These are phyloP conservation scores for Carallia brachiata DNA, from an alignment of 345 rosid genomes.

Conservation along the genomic window DNA sequence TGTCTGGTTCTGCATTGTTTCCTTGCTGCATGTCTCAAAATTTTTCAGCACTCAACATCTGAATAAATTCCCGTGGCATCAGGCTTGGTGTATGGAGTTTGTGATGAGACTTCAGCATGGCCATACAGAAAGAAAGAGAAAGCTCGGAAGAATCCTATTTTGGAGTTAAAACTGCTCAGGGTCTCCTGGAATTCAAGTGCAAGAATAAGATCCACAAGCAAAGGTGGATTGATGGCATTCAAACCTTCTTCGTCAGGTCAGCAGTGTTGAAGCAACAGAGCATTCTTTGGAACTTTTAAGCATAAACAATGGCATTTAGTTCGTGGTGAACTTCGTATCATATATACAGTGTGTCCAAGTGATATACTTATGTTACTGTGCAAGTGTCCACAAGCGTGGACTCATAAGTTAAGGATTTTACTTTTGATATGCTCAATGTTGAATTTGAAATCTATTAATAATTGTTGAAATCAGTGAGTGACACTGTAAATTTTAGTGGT, in stretches of 20 bases:
- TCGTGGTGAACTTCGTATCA: slow-evolving; percentile 12
- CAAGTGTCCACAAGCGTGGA: no score
- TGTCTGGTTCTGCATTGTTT: not conserved
- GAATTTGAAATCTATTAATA: no score
- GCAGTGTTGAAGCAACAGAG: slow-evolving; percentile 45
- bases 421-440: no score
- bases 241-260: slow-evolving; percentile 68
- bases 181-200: slow-evolving; percentile 94
- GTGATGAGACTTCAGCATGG: slow-evolving; percentile 85
- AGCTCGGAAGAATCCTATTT: slow-evolving; percentile 70
- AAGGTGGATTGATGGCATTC: slow-evolving; percentile 79
- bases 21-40: not conserved
- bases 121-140: slow-evolving; percentile 78
- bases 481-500: no score
- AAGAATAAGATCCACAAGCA: slow-evolving; percentile 76
- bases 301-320: slow-evolving; percentile 38
- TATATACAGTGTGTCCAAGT: not conserved
- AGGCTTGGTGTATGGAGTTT: slow-evolving; percentile 81
- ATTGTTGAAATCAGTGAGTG: no score
- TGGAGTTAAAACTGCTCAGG: slow-evolving; percentile 87
- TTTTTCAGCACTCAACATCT: not conserved
- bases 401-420: no score
- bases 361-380: not conserved
- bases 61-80: not conserved
- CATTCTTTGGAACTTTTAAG: slow-evolving; percentile 52